Base-by-base conservation (phyloP, 352 stramenopile genomes). In the Lagenidium giganteum region DNA sequence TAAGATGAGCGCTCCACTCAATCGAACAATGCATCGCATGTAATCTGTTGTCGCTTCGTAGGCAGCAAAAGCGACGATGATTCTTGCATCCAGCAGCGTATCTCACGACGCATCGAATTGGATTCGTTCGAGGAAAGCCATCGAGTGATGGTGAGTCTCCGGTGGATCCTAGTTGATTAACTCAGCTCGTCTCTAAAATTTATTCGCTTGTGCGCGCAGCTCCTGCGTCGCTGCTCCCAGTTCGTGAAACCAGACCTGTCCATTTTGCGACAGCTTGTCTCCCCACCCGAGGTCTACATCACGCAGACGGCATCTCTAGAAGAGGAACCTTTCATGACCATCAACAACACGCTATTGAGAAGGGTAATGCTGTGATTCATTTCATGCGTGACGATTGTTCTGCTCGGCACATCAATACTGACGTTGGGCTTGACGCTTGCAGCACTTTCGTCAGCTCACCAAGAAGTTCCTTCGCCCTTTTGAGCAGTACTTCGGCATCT, bases 361-460 rank as follows among this genome's bases (percentile, higher is more conserved):
- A 71, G 87, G 58, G 79, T 92, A 41, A 62, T 18, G 11, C 14
- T 8, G 18, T 42, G 16, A 11, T 8, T 6, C 14, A 42, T 31
- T 8, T 13, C 7, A 13, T 27, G 9, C 11, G 9, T 13, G 20
- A 43, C 21, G 5, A 5, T 8, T 29, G 24, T 13, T 49, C 28
- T n/a, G 18, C 21, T 35, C 20, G n/a, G n/a, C n/a, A n/a, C n/a
- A n/a, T n/a, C n/a, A n/a, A 14, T 32, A 9, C 21, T 9, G 4
- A 27, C 11, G 23, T 13, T 36, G 17, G 31, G 1, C 12, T 18
- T 31, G n/a, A 38, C 24, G 23, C 31, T 14, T 31, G n/a, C 50
- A 93, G 78, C 82, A 95, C 50, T 95, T 95, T 41, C 64, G 75
- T 28, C 74, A 86, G 52, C 67, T 95, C 9, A 94, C 84, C 3